Base-by-base conservation (phyloP, 179 eudicot genomes). In the Vitellaria paradoxa region DNA sequence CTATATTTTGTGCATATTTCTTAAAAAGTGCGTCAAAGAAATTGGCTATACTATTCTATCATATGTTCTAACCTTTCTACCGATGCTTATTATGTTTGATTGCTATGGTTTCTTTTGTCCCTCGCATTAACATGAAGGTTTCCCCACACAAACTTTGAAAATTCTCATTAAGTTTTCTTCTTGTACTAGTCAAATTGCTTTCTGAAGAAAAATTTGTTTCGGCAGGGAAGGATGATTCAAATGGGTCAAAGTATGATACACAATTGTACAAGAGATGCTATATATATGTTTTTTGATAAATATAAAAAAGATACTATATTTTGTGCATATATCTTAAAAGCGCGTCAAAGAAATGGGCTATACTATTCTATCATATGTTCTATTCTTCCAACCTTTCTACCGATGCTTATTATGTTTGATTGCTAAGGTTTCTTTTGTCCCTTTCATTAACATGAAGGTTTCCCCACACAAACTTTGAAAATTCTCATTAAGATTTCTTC, bases 151-250 rank as follows among this genome's bases (percentile, higher is more conserved):
- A 63, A 67, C 37, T 52, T 70, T 70, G 76, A 65, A 8, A 46
- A n/a, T 52, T 15, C 4, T 40, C 11, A 24, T 9, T 5, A 21
- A 30, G 6, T 47, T 46, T 53, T 79, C 15, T 26, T 42, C 70
- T 63, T 20, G 42, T 20, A 26, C 1, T 52, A 55, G 50, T 53
- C 13, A 59, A 50, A n/a, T 50, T 45, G 17, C 60, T 50, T 50
- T 18, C 49, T 80, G 40, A 67, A 49, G n/a, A 6, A 71, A 26
- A 18, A 52, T 64, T 57, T 80, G 57, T 78, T 66, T 69, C 82
- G 83, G 84, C 95, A 96, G 97, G 99, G 99, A 74, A 92, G 99
- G 86, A 88, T 96, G 98, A 91, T 96, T 81, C 85, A n/a, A n/a
- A n/a, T n/a, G n/a, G n/a, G n/a, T n/a, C n/a, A n/a, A n/a, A n/a